These are phyloP conservation scores for Verticillium albo-atrum DNA, from an alignment of 2,329 filamentous ascomycete species.

Conservation along the genomic window DNA sequence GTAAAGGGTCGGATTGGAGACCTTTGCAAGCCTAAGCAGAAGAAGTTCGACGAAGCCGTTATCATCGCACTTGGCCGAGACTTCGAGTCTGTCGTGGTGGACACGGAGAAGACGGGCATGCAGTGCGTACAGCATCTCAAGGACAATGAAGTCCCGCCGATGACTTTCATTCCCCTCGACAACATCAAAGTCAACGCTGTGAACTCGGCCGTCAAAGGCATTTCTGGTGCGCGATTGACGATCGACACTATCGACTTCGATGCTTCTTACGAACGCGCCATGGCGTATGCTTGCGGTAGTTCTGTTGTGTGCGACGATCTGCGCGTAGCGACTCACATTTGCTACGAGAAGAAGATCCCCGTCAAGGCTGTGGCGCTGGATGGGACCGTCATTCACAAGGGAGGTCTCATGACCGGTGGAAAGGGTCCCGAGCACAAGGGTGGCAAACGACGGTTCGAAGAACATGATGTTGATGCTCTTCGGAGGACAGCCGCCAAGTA, in stretches of 20 bases:
- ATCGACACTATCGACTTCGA: slow-evolving; percentile 98
- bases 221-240: slow-evolving; percentile 79
- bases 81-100: slow-evolving; percentile 91
- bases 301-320: slow-evolving; percentile 91
- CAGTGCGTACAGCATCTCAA: slow-evolving; percentile 94
- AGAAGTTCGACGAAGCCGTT: slow-evolving; percentile 91
- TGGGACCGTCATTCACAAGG: slow-evolving; percentile 95
- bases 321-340: slow-evolving; percentile 81
- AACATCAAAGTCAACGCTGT: slow-evolving; percentile 93
- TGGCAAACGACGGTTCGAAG: slow-evolving; percentile 79
- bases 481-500: slow-evolving; percentile 71
- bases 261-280: slow-evolving; percentile 79
- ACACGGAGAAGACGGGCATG: slow-evolving; percentile 88
- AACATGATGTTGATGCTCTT: slow-evolving; percentile 84
- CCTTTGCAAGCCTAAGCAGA: slow-evolving; percentile 92
- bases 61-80: slow-evolving; percentile 88
- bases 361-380: slow-evolving; percentile 94
- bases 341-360: slow-evolving; percentile 77
- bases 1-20: slow-evolving; percentile 88
- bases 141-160: slow-evolving; percentile 79
- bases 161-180: slow-evolving; percentile 94
- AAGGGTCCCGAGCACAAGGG: slow-evolving; percentile 72
- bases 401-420: slow-evolving; percentile 93
- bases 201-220: slow-evolving; percentile 85
- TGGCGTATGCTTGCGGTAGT: slow-evolving; percentile 91